phyloP scores from a whole-genome alignment of 2,329 filamentous ascomycete species.

The Xylaria multiplex region DNA sequence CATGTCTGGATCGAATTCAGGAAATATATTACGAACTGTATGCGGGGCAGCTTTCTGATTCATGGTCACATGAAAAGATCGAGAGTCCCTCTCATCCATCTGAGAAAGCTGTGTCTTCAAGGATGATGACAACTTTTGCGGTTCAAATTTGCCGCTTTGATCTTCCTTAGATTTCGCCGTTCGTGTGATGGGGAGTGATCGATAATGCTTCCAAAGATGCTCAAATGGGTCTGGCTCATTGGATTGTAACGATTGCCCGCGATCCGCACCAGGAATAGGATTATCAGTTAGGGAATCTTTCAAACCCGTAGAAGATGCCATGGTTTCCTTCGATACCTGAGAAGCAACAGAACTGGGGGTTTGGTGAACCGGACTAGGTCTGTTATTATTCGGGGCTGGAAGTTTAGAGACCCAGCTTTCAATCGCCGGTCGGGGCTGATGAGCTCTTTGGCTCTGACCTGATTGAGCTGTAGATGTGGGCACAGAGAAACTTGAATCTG shows the following conservation, averaged over 20 bases:
- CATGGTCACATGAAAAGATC: conserved; percentile 36
- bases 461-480: not conserved
- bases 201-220: conserved; percentile 20
- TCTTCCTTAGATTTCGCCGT: no score
- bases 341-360: not conserved
- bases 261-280: not conserved
- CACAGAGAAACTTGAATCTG: not conserved
- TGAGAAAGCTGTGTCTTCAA: not conserved
- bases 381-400: not conserved
- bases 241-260: not conserved
- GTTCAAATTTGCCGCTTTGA: not conserved
- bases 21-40: not conserved
- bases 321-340: not conserved
- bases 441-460: not conserved
- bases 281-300: not conserved
- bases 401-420: conserved; percentile 31
- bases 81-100: conserved; percentile 16
- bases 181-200: not conserved
- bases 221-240: conserved; percentile 24
- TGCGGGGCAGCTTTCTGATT: conserved; percentile 36
- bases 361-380: not conserved
- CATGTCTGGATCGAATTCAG: conserved; percentile 33
- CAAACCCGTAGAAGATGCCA: not conserved
- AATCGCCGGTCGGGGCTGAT: conserved; percentile 14
- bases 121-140: not conserved